Base-by-base conservation (phyloP, 1,284 basidiomycete genomes). In the Bjerkandera adusta region DNA sequence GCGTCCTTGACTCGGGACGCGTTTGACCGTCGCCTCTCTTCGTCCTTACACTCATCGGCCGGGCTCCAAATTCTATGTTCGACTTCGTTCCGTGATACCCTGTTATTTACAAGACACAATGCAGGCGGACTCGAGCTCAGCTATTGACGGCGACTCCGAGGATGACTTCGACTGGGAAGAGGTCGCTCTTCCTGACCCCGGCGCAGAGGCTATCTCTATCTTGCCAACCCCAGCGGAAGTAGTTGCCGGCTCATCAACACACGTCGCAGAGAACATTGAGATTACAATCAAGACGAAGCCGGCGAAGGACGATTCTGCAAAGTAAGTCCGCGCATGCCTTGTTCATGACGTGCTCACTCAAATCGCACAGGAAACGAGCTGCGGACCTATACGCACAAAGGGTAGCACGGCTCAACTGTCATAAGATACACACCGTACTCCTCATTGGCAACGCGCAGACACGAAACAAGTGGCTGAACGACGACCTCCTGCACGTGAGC, bases 401-500 rank as follows among this genome's bases (percentile, higher is more conserved):
- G 10, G 69, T 85, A 16, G 64, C 84, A 10, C 77, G 92, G 18
- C 79, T 94, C 34, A 79, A 86, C 49, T 83, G 81, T 45, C 93
- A 97, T 70, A 94, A 95, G 67, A 70, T 92, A 11, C 94, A 97
- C 59, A 89, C 89, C 2, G 69, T 97, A 4, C 69, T 80, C 12
- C 74, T 97, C 6, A 76, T 98, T 2, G 80, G 81, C 3, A 91
- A 88, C 59, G 85, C 88, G 3, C 69, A 76, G 26, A 69, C 83
- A 12, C 79, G 96, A 36, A 98, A 99, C 64, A 73, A 71, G 45
- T 95, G 90, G 89, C 65, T 93, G 15, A 94, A 92, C 51, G 89
- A 97, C 59, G 68, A 70, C 1, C 69, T 92, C 3, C 73, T 99
- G 10, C 91, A 96, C 59, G 93, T 92, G 47, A 57, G 76, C 54